Evolutionary conservation across 179 eudicot species (phyloP).

Genomic region (Corrigiola litoralis): DNA sequence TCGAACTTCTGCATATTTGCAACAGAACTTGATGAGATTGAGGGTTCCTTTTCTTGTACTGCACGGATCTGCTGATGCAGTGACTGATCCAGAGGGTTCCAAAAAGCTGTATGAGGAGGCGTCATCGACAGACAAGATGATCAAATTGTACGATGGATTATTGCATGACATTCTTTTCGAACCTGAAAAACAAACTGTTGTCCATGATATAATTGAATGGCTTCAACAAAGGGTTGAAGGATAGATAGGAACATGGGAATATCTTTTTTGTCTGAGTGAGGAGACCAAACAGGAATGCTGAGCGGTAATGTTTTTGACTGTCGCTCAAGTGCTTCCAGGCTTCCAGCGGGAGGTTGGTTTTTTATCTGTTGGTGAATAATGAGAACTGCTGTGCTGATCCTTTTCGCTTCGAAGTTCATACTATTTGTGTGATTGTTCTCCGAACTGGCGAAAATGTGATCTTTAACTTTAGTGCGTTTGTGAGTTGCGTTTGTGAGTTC

Average conservation of each 20-base stretch:
- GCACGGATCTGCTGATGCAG: constrained; percentile 70
- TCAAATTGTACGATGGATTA: constrained; percentile 50
- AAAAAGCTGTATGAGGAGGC: constrained; percentile 58
- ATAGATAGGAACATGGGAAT: neutral
- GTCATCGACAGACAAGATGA: constrained; percentile 53
- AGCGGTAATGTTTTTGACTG: neutral
- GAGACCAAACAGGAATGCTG: neutral
- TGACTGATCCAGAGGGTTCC: constrained; percentile 72
- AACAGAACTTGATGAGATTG: constrained; percentile 42
- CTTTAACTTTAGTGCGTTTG: too few species aligned
- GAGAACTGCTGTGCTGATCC: too few species aligned
- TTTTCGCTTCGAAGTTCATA: too few species aligned
- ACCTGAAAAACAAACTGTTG: constrained; percentile 51
- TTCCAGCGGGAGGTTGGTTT: too few species aligned
- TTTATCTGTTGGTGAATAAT: too few species aligned
- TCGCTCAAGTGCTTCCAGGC: neutral
- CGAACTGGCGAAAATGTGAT: too few species aligned
- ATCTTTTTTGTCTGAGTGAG: neutral
- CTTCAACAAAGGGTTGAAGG: constrained; percentile 28
- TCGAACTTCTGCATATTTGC: constrained; percentile 51
- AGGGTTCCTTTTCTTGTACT: constrained; percentile 64
- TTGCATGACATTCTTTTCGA: constrained; percentile 83
- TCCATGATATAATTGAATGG: constrained; percentile 54
- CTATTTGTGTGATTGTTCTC: too few species aligned
- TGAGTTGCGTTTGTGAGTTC: too few species aligned